Base-by-base conservation (phyloP, 164 flowering plant species). In the Nelumbo lutea region DNA sequence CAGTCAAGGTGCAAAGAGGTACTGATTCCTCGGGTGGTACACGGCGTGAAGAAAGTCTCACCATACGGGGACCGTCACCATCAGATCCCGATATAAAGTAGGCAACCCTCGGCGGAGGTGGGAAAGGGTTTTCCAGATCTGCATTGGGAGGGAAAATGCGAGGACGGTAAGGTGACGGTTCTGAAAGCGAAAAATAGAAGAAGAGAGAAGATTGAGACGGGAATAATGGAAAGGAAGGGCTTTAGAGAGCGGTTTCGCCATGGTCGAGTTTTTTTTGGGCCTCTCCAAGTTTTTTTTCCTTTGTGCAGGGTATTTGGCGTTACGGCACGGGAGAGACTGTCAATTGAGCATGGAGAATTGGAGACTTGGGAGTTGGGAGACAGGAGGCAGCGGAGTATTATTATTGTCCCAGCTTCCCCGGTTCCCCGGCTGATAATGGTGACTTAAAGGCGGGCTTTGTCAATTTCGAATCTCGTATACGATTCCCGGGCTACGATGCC, bases 1-100 rank as follows among this genome's bases (percentile, higher is more conserved):
- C 14, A 57, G 46, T 72, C 76, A 11, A 79, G 77, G 60, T 79
- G 80, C 45, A 79, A 79, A 41, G 9, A 77, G 68, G 71, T 79
- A 74, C 59, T 71, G 73, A 45, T 79, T 77, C 48, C 80, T 74
- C 1, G 80, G 82, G 65, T 79, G 82, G 52, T 76, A 79, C 8
- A 72, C 57, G 42, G 82, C 78, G 62, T 61, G 59, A 41, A 77
- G 69, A 13, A 13, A 79, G 76, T 15, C 80, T 61, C 41, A 77
- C 9, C 0, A 72, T 72, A 7, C 76, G 70, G 42, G 56, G 13
- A 5, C 69, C 75, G 65, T 79, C 78, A 6, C 80, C 80, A 64
- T 47, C 8, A 52, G 74, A 66, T 3, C 80, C 80, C 5, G 72
- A 15, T 47, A 79, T 66, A 72, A 71, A 79, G 74, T 79, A 77